Evolutionary conservation across 2,329 filamentous ascomycete genomes (phyloP), one percentile per base, ranked within the genome.

Genomic region (Nothomitra cinnamomea): DNA sequence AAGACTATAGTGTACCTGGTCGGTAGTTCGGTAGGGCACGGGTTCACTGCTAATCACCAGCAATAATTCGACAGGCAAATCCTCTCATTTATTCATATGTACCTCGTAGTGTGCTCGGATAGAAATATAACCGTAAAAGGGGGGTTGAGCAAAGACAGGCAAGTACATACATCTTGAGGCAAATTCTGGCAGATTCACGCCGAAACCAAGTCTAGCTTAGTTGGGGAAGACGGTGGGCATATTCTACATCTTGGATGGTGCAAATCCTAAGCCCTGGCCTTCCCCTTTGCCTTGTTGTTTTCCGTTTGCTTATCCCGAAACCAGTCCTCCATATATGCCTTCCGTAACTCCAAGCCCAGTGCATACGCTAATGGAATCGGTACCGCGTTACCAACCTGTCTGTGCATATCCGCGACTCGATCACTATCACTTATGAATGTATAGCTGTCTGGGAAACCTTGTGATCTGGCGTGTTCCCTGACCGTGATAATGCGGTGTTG

Each of bases 321-420:
- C 45, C 45, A 49, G 13, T 28, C 32, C 25, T 49, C 45, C 45
- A 49, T 49, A 19, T 32, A 49, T n/a, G 32, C 45, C 19, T 49
- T 49, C 25, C 45, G 15, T 4, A 49, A 28, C 10, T 49, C 45
- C 19, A 49, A 28, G n/a, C 45, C 45, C 8, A 49, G 25, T 35
- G 45, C 45, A 10, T 49, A 49, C 12, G 45, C 45, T 28, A 49
- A 19, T 17, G 22, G 45, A 7, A 49, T 49, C 8, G 45, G 45
- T 17, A 49, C 45, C 12, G 45, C 45, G 13, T 49, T 49, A 17
- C 45, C 45, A 24, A 49, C 45, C n/a, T 49, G 45, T 35, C 45
- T 24, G 19, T 49, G 32, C 45, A 49, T 49, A 35, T 49, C 45
- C 45, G 25, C 28, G n/a, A 49, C 45, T 1, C 45, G 45, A 35